phyloP scores from a whole-genome alignment of 208 protist genomes.

The Zelonia costaricensis region DNA sequence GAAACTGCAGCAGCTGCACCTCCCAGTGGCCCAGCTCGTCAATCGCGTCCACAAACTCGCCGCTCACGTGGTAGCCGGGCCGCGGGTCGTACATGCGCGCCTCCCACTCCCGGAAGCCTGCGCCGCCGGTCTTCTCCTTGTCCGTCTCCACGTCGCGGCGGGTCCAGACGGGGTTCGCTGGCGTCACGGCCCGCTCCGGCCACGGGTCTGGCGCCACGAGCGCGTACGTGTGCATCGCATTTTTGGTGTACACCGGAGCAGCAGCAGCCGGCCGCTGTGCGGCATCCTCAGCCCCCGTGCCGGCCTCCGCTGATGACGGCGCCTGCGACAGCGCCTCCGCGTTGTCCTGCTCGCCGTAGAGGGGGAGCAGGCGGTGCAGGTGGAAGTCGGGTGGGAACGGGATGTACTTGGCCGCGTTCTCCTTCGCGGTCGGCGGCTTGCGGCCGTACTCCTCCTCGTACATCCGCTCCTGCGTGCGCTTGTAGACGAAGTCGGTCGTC shows the following conservation, averaged over 20 bases:
- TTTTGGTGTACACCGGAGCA: constrained; percentile 20
- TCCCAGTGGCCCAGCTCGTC: constrained; percentile 86
- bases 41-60: constrained; percentile 78
- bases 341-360: constrained; percentile 13
- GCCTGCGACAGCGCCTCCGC: background rate
- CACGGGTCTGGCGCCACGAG: constrained; percentile 65
- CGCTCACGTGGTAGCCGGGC: constrained; percentile 47
- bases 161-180: constrained; percentile 80
- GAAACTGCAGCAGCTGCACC: constrained; percentile 54
- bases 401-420: constrained; percentile 64
- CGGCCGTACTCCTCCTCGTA: constrained; percentile 86
- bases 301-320: background rate
- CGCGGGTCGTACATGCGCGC: constrained; percentile 59
- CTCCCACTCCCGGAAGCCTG: constrained; percentile 44
- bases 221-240: constrained; percentile 35
- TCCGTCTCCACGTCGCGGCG: constrained; percentile 44
- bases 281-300: background rate
- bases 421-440: constrained; percentile 68
- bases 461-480: constrained; percentile 78
- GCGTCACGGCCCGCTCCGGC: constrained; percentile 74
- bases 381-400: constrained; percentile 75
- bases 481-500: constrained; percentile 81
- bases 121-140: constrained; percentile 38
- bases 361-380: constrained; percentile 62
- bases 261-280: background rate